phyloP scores from a whole-genome alignment of 805 yeast genomes.

The Kuraishia hungarica region DNA sequence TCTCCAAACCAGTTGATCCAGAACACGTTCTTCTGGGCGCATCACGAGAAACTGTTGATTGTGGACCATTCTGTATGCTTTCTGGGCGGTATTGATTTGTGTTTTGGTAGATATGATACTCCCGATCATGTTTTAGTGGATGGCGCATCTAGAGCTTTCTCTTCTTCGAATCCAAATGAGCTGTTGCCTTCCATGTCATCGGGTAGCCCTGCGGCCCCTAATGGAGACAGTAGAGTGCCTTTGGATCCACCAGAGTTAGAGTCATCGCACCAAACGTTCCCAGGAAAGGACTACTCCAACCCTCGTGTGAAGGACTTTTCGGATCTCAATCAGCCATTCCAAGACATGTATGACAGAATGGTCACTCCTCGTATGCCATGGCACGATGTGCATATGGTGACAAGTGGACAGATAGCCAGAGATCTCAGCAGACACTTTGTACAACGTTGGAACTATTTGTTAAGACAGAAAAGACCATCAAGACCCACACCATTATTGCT shows the following conservation, averaged over 20 bases:
- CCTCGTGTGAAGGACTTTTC: constrained; percentile 87
- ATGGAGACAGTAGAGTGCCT: constrained; percentile 15
- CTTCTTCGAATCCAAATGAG: constrained; percentile 16
- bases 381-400: constrained; percentile 98
- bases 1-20: constrained; percentile 94
- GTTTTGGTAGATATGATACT: constrained; percentile 94
- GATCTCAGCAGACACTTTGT: constrained; percentile 91
- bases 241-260: background rate
- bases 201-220: background rate
- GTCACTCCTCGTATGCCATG: constrained; percentile 94
- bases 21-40: constrained; percentile 97
- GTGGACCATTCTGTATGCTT: constrained; percentile 86
- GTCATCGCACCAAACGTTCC: constrained; percentile 56
- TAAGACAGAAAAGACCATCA: constrained; percentile 92
- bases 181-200: constrained; percentile 13
- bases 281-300: constrained; percentile 96
- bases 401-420: constrained; percentile 89
- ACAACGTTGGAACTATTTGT: constrained; percentile 92
- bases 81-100: constrained; percentile 91
- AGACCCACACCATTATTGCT: constrained; percentile 85
- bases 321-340: constrained; percentile 77
- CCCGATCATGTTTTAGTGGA: constrained; percentile 90
- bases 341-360: constrained; percentile 82
- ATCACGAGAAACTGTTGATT: constrained; percentile 87
- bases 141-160: constrained; percentile 36